A percentile compares a stretch with the other conserved stretches of the same genome.
phyloP scores from a whole-genome alignment of 2,329 filamentous ascomycete genomes.

The Apiospora aurea region DNA sequence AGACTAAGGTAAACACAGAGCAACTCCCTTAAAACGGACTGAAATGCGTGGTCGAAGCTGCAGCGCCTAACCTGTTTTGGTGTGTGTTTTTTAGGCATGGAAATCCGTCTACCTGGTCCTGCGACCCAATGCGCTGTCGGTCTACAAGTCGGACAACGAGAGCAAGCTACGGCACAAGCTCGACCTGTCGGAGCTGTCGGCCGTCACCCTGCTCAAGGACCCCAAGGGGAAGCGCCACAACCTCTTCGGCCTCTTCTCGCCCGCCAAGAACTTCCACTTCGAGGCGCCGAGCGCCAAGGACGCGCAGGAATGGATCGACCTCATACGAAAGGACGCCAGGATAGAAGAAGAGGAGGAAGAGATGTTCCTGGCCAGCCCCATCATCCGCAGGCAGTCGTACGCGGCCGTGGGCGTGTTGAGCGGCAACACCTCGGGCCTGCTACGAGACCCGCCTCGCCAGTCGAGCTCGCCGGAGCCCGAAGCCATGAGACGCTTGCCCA shows the following conservation, averaged over 20 bases:
- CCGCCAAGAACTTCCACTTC: conserved; percentile 89
- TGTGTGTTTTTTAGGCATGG: conserved; percentile 72
- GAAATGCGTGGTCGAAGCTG: conserved; percentile 12
- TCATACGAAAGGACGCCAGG: conserved; percentile 79
- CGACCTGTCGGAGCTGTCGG: conserved; percentile 86
- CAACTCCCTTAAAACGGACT: conserved; percentile 25
- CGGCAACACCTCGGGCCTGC: conserved; percentile 33
- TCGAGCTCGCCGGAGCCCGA: conserved; percentile 68
- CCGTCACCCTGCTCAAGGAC: conserved; percentile 87
- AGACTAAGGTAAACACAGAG: conserved; percentile 76
- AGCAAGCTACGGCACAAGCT: conserved; percentile 89
- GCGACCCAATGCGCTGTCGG: conserved; percentile 85
- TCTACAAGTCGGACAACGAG: conserved; percentile 93
- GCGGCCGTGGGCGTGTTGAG: conserved; percentile 37
- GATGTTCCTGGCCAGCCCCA: conserved; percentile 75
- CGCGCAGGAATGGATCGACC: conserved; percentile 84
- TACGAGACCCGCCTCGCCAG: conserved; percentile 42
- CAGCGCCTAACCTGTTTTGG: conserved; percentile 21
- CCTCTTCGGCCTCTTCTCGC: conserved; percentile 91
- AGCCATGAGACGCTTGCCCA: conserved; percentile 43
- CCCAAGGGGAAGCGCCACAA: conserved; percentile 86
- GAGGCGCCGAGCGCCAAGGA: conserved; percentile 77
- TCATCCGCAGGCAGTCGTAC: conserved; percentile 57
- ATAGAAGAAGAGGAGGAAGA: conserved; percentile 91
- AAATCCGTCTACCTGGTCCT: conserved; percentile 89